Conservation (phyloP, 768 basidiomycete genomes). For the Amanita phalloides region DNA sequence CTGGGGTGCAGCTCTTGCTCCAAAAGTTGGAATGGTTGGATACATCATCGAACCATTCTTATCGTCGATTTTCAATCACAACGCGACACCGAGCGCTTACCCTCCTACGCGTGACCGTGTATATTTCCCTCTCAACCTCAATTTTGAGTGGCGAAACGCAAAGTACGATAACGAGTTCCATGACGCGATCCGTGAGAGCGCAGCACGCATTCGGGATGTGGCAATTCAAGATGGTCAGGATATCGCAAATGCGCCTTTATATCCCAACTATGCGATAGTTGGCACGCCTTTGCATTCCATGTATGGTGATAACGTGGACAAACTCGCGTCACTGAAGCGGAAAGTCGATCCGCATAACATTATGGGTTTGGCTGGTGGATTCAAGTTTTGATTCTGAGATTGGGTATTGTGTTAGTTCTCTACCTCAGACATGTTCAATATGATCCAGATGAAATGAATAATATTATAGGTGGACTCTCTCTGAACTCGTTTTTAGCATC, state of each 20-base stretch:
- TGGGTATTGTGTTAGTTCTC: background rate
- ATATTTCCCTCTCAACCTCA: constrained; percentile 18
- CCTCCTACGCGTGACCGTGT: constrained; percentile 10
- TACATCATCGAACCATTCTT: background rate
- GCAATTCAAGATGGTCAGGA: constrained; percentile 21
- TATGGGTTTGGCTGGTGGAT: constrained; percentile 45
- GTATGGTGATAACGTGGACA: constrained; percentile 28
- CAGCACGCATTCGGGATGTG: constrained; percentile 23
- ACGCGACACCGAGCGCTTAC: background rate
- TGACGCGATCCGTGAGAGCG: constrained; percentile 22
- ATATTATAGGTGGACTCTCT: too few relatives aligned
- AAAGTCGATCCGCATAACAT: constrained; percentile 35
- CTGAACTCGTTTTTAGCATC: too few relatives aligned
- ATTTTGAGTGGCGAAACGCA: constrained; percentile 12
- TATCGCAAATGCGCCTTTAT: constrained; percentile 18
- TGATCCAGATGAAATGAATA: too few relatives aligned
- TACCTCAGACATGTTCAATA: too few relatives aligned
- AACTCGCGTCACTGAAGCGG: constrained; percentile 22
- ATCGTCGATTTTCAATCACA: background rate
- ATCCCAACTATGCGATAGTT: constrained; percentile 34
- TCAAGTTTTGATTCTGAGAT: constrained; percentile 22
- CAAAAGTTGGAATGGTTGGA: background rate
- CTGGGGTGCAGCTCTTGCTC: background rate
- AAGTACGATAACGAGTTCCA: constrained; percentile 17
- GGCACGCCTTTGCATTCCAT: constrained; percentile 33